Conservation (phyloP, 1,139 yeast genomes). For the Protomyces pachydermus region DNA sequence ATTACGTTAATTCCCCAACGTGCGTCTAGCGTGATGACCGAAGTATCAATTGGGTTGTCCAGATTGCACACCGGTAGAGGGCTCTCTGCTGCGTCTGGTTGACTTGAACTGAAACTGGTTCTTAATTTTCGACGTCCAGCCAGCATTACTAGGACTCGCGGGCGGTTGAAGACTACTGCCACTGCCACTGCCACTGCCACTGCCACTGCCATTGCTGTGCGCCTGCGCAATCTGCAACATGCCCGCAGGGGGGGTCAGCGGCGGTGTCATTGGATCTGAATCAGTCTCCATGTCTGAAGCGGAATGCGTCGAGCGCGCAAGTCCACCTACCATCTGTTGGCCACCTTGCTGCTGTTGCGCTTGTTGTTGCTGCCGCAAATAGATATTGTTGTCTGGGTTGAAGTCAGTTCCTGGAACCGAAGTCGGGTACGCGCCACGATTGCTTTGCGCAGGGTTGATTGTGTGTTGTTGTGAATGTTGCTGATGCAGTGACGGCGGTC, state of each 20-base stretch:
- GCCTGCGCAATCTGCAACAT: not conserved
- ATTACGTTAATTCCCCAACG: too few relatives aligned
- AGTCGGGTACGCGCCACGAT: not conserved
- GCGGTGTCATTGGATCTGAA: conserved; percentile 22
- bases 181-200: not conserved
- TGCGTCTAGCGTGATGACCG: too few relatives aligned
- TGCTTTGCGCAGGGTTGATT: not conserved
- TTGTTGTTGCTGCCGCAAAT: conserved; percentile 8
- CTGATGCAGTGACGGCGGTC: not conserved
- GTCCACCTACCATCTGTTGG: not conserved
- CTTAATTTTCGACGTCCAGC: conserved; percentile 21
- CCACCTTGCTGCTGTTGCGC: conserved; percentile 9
- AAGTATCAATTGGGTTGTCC: too few relatives aligned
- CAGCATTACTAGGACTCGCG: not conserved
- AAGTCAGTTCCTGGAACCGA: not conserved
- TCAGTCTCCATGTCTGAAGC: conserved; percentile 21
- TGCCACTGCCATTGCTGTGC: not conserved
- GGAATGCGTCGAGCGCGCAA: not conserved
- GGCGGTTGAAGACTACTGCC: not conserved
- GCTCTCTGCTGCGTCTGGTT: not conserved
- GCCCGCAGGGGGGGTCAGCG: conserved; percentile 19
- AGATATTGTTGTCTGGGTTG: conserved; percentile 1
- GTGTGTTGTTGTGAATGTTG: not conserved
- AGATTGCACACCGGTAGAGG: not conserved
- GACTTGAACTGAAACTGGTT: conserved; percentile 5